Percentiles rank a stretch among this genome's conserved stretches.
phyloP scores from a whole-genome alignment of 768 basidiomycete species.

The Flagelloscypha sp. region DNA sequence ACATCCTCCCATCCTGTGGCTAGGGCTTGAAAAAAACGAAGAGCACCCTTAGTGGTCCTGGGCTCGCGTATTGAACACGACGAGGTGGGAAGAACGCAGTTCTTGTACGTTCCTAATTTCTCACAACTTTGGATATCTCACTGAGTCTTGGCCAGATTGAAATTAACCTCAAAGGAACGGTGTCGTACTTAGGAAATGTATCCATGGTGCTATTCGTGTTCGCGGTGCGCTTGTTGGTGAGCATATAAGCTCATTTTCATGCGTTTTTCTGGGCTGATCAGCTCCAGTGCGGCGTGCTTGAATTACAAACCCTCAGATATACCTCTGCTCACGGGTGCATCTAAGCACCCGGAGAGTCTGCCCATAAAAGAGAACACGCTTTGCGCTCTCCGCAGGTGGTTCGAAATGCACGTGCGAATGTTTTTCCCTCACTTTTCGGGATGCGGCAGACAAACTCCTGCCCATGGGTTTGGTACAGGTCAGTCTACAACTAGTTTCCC shows the following conservation, averaged over 20 bases:
- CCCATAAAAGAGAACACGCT: constrained; percentile 50
- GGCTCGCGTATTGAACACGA: constrained; percentile 15
- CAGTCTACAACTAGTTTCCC: no score
- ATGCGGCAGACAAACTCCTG: constrained; percentile 87
- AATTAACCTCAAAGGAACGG: constrained; percentile 66
- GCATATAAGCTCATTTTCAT: no score
- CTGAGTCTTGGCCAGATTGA: constrained; percentile 45
- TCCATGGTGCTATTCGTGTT: constrained; percentile 73
- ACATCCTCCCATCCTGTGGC: no score
- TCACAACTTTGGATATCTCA: neutral
- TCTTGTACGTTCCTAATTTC: constrained; percentile 6
- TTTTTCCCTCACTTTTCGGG: constrained; percentile 86
- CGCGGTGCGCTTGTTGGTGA: constrained; percentile 58
- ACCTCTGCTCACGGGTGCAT: constrained; percentile 47
- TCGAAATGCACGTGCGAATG: constrained; percentile 53
- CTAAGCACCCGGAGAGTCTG: constrained; percentile 31
- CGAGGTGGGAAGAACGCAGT: constrained; percentile 16
- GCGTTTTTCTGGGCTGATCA: constrained; percentile 27
- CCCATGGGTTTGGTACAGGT: constrained; percentile 59
- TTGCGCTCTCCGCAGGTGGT: constrained; percentile 62
- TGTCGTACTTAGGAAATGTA: constrained; percentile 60
- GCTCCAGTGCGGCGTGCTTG: no score
- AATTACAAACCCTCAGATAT: no score
- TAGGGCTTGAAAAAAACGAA: no score
- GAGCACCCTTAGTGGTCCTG: no score